Evolutionary conservation across 768 basidiomycete species (phyloP).

Genomic region (Amanita thiersii): DNA sequence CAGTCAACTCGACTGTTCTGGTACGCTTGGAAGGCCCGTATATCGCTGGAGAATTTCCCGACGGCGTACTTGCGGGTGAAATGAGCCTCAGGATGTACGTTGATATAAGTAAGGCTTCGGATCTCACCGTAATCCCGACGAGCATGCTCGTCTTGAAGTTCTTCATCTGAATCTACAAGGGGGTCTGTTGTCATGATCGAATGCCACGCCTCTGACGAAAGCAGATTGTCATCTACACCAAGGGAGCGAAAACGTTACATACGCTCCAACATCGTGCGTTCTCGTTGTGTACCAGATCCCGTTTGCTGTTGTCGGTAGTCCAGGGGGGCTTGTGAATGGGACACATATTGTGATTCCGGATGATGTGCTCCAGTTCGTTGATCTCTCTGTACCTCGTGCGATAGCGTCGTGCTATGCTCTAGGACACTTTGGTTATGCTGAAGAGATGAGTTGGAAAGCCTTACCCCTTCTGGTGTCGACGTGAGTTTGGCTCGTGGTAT

Average conservation of each 20-base stretch:
- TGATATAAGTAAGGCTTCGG: background rate
- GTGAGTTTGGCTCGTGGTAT: background rate
- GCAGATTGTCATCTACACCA: too few relatives aligned
- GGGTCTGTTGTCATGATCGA: slow-evolving; percentile 55
- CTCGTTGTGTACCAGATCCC: slow-evolving; percentile 12
- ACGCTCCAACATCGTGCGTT: slow-evolving; percentile 44
- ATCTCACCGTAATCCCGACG: slow-evolving; percentile 59
- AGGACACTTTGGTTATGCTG: too few relatives aligned
- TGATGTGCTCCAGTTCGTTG: background rate
- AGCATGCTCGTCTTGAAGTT: slow-evolving; percentile 53
- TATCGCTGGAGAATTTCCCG: slow-evolving; percentile 7
- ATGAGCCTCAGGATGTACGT: background rate
- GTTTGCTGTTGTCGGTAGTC: slow-evolving; percentile 10
- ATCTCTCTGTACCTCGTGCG: too few relatives aligned
- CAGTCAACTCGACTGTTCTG: slow-evolving; percentile 3
- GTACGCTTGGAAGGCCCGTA: background rate
- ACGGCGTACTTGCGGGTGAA: background rate
- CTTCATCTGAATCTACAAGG: slow-evolving; percentile 66
- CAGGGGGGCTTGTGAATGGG: slow-evolving; percentile 11
- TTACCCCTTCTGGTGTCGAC: slow-evolving; percentile 1
- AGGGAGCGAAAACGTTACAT: slow-evolving; percentile 13
- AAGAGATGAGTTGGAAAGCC: too few relatives aligned
- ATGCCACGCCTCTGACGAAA: slow-evolving; percentile 63
- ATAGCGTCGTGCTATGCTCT: too few relatives aligned
- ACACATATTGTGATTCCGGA: slow-evolving; percentile 1